Evolutionary conservation across 1,284 basidiomycete species (phyloP).

Genomic region (Sutorius eximius): DNA sequence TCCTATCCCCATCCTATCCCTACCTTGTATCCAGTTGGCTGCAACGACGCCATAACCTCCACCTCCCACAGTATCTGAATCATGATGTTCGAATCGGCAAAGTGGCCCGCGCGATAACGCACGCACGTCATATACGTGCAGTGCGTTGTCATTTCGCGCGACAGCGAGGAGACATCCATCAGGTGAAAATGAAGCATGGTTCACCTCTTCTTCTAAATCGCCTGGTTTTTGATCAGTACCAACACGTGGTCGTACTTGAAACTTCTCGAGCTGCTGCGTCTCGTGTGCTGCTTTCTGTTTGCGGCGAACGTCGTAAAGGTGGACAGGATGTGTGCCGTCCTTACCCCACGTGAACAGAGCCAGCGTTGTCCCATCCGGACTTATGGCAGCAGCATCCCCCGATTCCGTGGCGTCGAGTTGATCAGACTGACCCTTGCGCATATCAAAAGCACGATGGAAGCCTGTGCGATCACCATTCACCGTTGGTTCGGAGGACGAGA

Average conservation of each 20-base stretch:
- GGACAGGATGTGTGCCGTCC: conserved; percentile 40
- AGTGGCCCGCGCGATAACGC: conserved; percentile 48
- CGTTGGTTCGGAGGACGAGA: conserved; percentile 57
- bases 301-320: conserved; percentile 53
- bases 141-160: conserved; percentile 56
- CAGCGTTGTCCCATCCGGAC: conserved; percentile 44
- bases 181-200: conserved; percentile 52
- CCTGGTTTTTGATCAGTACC: conserved; percentile 27
- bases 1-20: conserved; percentile 41
- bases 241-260: conserved; percentile 10
- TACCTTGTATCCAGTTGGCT: conserved; percentile 55
- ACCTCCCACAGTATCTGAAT: conserved; percentile 34
- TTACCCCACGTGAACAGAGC: conserved; percentile 48
- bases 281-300: conserved; percentile 30
- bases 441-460: conserved; percentile 54
- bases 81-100: conserved; percentile 48
- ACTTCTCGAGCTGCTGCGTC: conserved; percentile 30
- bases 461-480: conserved; percentile 35
- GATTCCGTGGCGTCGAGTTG: conserved; percentile 47
- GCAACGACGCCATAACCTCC: conserved; percentile 53
- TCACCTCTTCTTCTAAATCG: conserved; percentile 47
- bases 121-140: conserved; percentile 64
- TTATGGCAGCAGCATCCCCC: conserved; percentile 54
- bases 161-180: conserved; percentile 62
- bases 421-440: conserved; percentile 29